Conservation (phyloP, 2,329 filamentous ascomycete species). For the Aspergillus sp. region DNA sequence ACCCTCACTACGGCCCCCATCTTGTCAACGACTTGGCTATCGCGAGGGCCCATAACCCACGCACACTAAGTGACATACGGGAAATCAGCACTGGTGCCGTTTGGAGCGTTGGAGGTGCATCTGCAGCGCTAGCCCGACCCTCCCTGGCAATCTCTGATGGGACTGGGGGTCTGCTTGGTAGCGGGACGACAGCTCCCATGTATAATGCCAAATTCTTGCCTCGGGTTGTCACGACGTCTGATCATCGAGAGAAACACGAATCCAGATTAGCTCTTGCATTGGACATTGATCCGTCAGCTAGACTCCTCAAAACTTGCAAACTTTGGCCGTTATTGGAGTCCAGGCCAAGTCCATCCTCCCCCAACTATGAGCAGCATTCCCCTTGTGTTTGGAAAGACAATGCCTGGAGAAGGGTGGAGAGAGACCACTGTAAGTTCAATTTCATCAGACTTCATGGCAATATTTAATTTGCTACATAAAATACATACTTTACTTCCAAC, state of each 20-base stretch:
- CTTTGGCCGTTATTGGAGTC: constrained; percentile 13
- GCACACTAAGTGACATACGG: constrained; percentile 20
- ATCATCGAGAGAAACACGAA: constrained; percentile 66
- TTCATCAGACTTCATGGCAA: neutral
- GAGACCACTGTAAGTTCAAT: constrained; percentile 27
- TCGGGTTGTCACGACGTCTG: constrained; percentile 43
- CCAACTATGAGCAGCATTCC: constrained; percentile 23
- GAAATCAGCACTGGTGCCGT: constrained; percentile 64
- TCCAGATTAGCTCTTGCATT: constrained; percentile 74
- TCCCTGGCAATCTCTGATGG: constrained; percentile 54
- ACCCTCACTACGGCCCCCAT: constrained; percentile 29
- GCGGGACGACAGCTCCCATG: constrained; percentile 66
- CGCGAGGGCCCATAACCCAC: constrained; percentile 2
- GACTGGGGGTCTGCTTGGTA: constrained; percentile 59
- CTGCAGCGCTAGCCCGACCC: constrained; percentile 47
- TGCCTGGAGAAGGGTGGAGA: constrained; percentile 31
- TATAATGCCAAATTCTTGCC: constrained; percentile 55
- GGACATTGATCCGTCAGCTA: constrained; percentile 65
- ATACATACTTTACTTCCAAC: neutral
- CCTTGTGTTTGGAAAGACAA: constrained; percentile 37
- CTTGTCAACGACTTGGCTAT: constrained; percentile 24
- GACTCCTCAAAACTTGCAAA: constrained; percentile 57
- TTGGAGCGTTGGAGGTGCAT: constrained; percentile 72
- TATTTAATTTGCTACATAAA: neutral
- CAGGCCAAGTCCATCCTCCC: constrained; percentile 19